Base-by-base conservation (phyloP, 2,329 filamentous ascomycete genomes). In the Aspergillus fructus region DNA sequence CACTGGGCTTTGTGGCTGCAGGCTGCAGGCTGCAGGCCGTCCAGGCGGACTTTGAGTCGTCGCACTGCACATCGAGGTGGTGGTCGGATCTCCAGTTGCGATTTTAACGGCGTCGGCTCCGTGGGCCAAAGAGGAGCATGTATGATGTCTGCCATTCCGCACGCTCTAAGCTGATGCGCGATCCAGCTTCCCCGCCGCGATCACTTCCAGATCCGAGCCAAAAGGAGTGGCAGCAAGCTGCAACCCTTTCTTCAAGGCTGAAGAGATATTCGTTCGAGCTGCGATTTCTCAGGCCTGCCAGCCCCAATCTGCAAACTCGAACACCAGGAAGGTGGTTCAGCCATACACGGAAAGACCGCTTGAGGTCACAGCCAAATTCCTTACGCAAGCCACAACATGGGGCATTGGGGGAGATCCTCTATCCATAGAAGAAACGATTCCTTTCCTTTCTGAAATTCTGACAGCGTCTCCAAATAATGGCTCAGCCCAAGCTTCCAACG, bases 151-250 rank as follows among this genome's bases (percentile, higher is more conserved):
- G 46, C 46, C 33, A 52, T 41, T 49, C 41, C 42, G 51, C 52
- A 58, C 49, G 40, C 58, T 48, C 57, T 58, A 4, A 17, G 56
- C 59, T 53, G 59, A 57, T 60, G 53, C 57, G 60, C 63, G 60
- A 64, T 62, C 56, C 56, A 54, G 51, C 42, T 59, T 60, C 62
- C 49, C 60, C 62, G 66, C 64, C 64, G 43, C 54, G 60, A 65
- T 65, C 61, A 59, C 61, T 63, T 41, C 61, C 62, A 66, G 63
- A 66, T 66, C 64, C 63, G 58, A 58, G 43, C 49, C 55, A 54
- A 58, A 30, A 30, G 27, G 27, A 30, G 53, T 34, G 56, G 49
- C 58, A 51, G 41, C 40, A 56, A 27, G 19, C 47, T 41, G 15
- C 34, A n/a, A 37, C 34, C 34, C 34, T 15, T 37, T 15, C 33